Conservation (phyloP, 345 rosid species). For the Eucalyptus tenuipes region DNA sequence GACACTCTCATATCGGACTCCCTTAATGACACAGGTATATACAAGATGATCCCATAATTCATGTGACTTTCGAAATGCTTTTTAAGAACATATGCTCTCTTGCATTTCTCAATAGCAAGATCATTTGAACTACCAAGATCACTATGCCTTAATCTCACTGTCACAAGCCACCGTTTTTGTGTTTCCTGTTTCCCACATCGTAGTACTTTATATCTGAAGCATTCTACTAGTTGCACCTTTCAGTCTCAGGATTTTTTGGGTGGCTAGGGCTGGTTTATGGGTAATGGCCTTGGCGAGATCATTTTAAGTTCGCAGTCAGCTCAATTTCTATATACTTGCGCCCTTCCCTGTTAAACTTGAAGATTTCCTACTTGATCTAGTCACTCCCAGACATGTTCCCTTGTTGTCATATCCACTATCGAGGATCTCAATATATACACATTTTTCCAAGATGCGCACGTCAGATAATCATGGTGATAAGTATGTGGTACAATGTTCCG, state of each 20-base stretch:
- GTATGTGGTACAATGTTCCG: not conserved
- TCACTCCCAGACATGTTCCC: not conserved
- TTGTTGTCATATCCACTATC: not conserved
- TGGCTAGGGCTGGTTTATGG: not conserved
- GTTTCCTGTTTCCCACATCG: not conserved
- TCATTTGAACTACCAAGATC: not conserved
- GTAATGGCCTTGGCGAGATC: not conserved
- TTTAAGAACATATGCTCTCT: not conserved
- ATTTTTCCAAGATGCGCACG: not conserved
- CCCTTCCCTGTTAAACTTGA: not conserved
- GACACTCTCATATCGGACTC: conserved; percentile 66
- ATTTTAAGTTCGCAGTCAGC: not conserved
- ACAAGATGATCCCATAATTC: not conserved
- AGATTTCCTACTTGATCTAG: not conserved
- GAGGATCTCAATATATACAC: not conserved
- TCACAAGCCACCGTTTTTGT: not conserved
- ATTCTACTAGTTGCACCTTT: not conserved
- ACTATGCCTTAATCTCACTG: not conserved
- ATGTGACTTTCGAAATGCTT: not conserved
- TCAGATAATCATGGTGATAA: not conserved
- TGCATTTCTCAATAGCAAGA: not conserved
- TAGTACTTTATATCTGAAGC: not conserved
- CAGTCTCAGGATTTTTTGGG: not conserved
- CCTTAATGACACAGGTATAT: conserved; percentile 71
- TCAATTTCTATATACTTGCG: not conserved